A percentile compares a stretch with the other conserved stretches of the same genome.
Conservation (phyloP, 2,329 filamentous ascomycete genomes). For the Rhexocercosporidium sp. region DNA sequence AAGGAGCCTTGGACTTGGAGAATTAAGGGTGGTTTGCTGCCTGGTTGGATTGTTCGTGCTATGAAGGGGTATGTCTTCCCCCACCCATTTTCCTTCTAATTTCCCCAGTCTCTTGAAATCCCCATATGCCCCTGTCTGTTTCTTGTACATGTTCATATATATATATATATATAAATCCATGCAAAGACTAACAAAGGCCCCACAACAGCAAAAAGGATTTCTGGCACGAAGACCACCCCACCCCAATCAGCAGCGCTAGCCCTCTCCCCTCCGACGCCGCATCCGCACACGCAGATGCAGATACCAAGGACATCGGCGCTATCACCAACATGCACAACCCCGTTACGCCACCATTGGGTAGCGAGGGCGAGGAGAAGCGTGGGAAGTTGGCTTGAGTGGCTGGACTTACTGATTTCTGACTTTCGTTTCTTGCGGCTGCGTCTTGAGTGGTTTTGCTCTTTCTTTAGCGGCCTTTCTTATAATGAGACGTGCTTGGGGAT, state of each 20-base stretch:
- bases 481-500: neutral
- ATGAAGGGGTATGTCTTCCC: constrained; percentile 46
- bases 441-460: neutral
- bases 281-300: neutral
- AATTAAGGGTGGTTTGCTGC: constrained; percentile 76
- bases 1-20: constrained; percentile 84
- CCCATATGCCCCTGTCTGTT: neutral
- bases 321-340: neutral
- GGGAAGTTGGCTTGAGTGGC: constrained; percentile 15
- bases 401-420: too few species aligned
- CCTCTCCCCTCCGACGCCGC: neutral
- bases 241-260: neutral
- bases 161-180: too few species aligned
- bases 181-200: neutral
- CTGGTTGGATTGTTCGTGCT: constrained; percentile 72
- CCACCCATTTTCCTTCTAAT: neutral
- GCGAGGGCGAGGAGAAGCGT: constrained; percentile 13
- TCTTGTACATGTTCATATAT: too few species aligned
- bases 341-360: neutral
- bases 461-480: neutral
- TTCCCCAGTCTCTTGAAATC: neutral
- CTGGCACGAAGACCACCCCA: constrained; percentile 28
- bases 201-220: constrained; percentile 29
- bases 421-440: too few species aligned
- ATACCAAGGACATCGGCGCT: neutral